phyloP scores from a whole-genome alignment of 495 filamentous ascomycete species.

The Penicillium daleae region DNA sequence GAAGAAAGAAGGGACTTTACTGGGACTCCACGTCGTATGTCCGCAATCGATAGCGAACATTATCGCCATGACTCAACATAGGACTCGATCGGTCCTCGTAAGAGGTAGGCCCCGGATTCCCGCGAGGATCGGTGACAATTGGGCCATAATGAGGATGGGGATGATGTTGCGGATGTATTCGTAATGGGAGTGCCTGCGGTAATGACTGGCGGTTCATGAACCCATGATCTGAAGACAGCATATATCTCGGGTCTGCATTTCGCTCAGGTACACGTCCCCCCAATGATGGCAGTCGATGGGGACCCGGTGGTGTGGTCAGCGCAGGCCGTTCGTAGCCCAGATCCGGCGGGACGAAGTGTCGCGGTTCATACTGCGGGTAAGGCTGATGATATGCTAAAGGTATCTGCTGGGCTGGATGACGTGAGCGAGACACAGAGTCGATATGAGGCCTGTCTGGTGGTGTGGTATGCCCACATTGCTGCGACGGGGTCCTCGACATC shows the following conservation, averaged over 20 bases:
- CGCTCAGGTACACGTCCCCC: conserved; percentile 23
- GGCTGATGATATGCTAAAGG: conserved; percentile 25
- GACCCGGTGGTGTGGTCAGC: conserved; percentile 16
- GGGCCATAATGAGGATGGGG: conserved; percentile 12
- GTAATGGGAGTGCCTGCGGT: conserved; percentile 30
- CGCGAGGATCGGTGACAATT: conserved; percentile 24
- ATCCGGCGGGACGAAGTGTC: conserved; percentile 19
- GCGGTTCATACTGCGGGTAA: conserved; percentile 27
- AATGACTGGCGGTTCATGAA: conserved; percentile 24
- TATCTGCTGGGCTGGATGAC: conserved; percentile 12
- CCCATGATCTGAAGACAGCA: conserved; percentile 28
- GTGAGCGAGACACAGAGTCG: conserved; percentile 17
- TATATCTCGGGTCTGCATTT: conserved; percentile 32
- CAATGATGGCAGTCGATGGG: conserved; percentile 22
- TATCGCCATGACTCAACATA: conserved; percentile 27
- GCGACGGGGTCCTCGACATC: conserved; percentile 34
- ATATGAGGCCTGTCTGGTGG: conserved; percentile 21
- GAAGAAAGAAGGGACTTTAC: conserved; percentile 39
- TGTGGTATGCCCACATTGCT: conserved; percentile 29
- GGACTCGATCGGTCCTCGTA: conserved; percentile 35
- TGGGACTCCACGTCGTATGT: conserved; percentile 44
- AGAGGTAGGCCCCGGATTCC: conserved; percentile 13
- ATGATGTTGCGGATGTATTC: conserved; percentile 3
- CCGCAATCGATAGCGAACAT: conserved; percentile 32
- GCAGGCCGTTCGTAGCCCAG: conserved; percentile 28